Conservation (phyloP, 2,329 filamentous ascomycete genomes). For the Alternaria triticimaculans region DNA sequence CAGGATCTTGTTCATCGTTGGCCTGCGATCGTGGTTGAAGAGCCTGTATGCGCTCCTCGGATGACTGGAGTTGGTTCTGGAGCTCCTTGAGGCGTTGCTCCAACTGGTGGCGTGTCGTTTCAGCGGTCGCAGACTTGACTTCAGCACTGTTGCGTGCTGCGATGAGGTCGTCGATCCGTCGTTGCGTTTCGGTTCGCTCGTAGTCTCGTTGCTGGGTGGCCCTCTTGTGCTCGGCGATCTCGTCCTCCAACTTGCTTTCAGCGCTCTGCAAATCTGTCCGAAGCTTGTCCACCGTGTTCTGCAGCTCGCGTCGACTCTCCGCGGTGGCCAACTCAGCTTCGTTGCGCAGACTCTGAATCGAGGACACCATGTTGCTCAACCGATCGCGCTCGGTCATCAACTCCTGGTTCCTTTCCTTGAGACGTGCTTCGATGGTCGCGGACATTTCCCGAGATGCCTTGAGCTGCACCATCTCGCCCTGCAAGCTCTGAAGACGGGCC, state of each 20-base stretch:
- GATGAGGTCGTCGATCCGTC: constrained; percentile 90
- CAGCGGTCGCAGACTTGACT: constrained; percentile 84
- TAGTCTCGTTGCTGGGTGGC: constrained; percentile 84
- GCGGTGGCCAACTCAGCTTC: constrained; percentile 86
- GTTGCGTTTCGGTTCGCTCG: constrained; percentile 85
- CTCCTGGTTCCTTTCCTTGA: constrained; percentile 86
- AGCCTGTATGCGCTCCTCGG: constrained; percentile 84
- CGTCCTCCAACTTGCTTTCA: constrained; percentile 83
- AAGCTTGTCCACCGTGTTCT: constrained; percentile 76
- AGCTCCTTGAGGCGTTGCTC: constrained; percentile 89
- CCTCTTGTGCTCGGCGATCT: constrained; percentile 85
- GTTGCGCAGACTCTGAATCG: constrained; percentile 87
- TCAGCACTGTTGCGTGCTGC: constrained; percentile 78
- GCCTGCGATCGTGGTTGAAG: constrained; percentile 76
- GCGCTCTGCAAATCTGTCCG: constrained; percentile 79
- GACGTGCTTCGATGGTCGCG: constrained; percentile 89
- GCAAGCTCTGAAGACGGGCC: constrained; percentile 81
- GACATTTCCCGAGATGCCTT: constrained; percentile 94
- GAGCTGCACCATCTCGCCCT: constrained; percentile 88
- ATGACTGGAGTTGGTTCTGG: constrained; percentile 83
- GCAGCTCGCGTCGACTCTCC: constrained; percentile 80
- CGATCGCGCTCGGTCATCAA: constrained; percentile 84
- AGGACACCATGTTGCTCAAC: constrained; percentile 81
- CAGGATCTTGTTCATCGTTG: constrained; percentile 60
- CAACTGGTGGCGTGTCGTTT: constrained; percentile 87